phyloP scores from a whole-genome alignment of 225 moss, liverwort and hornwort species.

The Rhytidiadelphus loreus region DNA sequence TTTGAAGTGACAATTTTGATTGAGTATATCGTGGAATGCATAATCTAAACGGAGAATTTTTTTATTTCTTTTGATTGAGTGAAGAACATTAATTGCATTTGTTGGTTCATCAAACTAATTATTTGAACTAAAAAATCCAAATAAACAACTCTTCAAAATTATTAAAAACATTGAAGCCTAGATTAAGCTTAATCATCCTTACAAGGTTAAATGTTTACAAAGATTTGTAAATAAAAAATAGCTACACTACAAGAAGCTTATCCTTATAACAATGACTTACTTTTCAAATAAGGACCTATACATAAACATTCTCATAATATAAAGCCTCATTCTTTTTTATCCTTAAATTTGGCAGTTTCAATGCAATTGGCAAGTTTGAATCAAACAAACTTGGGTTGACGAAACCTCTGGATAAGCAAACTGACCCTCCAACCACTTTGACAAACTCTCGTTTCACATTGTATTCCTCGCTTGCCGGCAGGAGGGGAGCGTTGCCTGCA shows the following conservation, averaged over 20 bases:
- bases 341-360: rapidly evolving
- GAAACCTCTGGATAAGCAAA: slow-evolving; percentile 3
- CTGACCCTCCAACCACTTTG: not conserved
- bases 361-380: not conserved
- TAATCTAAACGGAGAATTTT: not conserved
- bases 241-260: not conserved
- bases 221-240: not conserved
- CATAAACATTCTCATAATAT: not conserved
- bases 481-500: not conserved
- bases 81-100: not conserved
- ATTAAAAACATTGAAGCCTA: not conserved
- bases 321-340: not conserved
- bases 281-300: not conserved
- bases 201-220: not conserved
- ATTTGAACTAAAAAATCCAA: no score
- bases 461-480: not conserved
- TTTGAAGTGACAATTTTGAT: not conserved
- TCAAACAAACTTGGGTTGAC: not conserved
- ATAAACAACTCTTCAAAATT: not conserved
- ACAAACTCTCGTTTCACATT: slow-evolving; percentile 2
- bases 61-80: no score
- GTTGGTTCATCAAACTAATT: not conserved
- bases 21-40: no score
- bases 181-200: not conserved
- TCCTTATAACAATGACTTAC: no score